A percentile compares a stretch with the other conserved stretches of the same genome.
phyloP scores from a whole-genome alignment of 2,329 filamentous ascomycete species.

The Aspergillus pseudonomiae region DNA sequence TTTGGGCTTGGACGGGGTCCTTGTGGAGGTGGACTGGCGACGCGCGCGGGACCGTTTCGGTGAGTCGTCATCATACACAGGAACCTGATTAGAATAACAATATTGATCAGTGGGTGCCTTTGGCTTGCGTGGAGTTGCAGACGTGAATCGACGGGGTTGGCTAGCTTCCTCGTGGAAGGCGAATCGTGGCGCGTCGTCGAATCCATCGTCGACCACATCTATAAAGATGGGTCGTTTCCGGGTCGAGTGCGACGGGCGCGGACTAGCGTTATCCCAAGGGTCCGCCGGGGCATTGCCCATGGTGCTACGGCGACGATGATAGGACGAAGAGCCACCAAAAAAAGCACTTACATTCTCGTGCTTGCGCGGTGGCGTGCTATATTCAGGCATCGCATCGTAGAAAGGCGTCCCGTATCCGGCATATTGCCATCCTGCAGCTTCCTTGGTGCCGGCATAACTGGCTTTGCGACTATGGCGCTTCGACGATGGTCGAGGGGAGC shows the following conservation, averaged over 20 bases:
- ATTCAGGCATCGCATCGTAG: conserved; percentile 51
- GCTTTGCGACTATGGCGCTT: conserved; percentile 60
- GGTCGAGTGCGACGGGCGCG: conserved; percentile 38
- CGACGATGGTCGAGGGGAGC: conserved; percentile 47
- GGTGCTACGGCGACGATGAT: conserved; percentile 51
- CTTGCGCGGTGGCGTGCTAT: conserved; percentile 56
- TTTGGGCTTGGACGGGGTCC: conserved; percentile 48
- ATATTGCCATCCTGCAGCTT: conserved; percentile 42
- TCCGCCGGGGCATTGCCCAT: conserved; percentile 44
- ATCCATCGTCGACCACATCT: conserved; percentile 60
- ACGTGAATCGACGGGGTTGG: conserved; percentile 29
- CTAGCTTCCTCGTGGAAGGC: conserved; percentile 50
- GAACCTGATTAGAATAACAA: conserved; percentile 58
- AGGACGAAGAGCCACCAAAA: conserved; percentile 40
- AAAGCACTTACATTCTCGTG: conserved; percentile 71
- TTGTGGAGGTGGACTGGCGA: conserved; percentile 57
- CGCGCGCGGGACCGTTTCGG: conserved; percentile 54
- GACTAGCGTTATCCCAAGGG: conserved; percentile 19
- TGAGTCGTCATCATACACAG: conserved; percentile 58
- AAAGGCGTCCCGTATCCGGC: conserved; percentile 51
- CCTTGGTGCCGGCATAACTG: conserved; percentile 54
- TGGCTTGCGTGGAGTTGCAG: conserved; percentile 43
- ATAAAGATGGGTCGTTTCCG: conserved; percentile 58
- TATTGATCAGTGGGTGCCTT: conserved; percentile 53
- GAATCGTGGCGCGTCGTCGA: conserved; percentile 49